Evolutionary conservation across 1,139 yeast genomes (phyloP).

Genomic region (Magnusiomyces tetraspermus): DNA sequence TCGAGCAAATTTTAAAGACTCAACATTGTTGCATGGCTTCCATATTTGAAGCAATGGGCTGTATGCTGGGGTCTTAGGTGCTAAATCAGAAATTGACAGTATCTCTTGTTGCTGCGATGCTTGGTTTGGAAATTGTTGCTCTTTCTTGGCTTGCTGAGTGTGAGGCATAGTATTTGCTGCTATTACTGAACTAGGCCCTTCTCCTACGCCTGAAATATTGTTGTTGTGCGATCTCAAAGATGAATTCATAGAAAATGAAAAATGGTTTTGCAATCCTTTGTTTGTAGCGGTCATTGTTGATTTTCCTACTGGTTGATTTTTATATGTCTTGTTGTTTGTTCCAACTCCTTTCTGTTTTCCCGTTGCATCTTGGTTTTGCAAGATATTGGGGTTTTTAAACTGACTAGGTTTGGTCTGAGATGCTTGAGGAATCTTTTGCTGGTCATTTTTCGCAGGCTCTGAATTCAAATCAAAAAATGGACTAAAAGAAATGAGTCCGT

Average conservation of each 20-base stretch:
- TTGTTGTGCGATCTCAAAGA: not conserved
- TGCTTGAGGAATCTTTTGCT: not conserved
- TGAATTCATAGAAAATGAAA: slow-evolving; percentile 5
- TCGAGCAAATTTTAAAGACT: not conserved
- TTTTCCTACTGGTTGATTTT: not conserved
- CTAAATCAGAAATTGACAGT: not conserved
- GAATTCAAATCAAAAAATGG: slow-evolving; percentile 5
- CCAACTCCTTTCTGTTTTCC: no score
- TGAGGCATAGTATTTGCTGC: not conserved
- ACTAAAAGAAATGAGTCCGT: slow-evolving; percentile 4
- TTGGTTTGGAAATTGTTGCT: not conserved
- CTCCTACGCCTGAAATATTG: not conserved
- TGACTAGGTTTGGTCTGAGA: not conserved
- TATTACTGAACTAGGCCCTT: not conserved
- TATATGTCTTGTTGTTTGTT: not conserved
- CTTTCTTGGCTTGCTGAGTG: not conserved
- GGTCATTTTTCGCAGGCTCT: not conserved
- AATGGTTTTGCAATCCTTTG: slow-evolving; percentile 4
- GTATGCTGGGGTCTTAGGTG: not conserved
- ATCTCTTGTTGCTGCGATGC: no score
- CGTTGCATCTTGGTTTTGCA: not conserved
- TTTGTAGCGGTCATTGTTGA: not conserved
- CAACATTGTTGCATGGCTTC: not conserved
- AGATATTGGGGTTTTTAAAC: not conserved
- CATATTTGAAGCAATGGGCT: not conserved